Conservation (phyloP, 805 yeast genomes). For the Pichia phayaonensis region DNA sequence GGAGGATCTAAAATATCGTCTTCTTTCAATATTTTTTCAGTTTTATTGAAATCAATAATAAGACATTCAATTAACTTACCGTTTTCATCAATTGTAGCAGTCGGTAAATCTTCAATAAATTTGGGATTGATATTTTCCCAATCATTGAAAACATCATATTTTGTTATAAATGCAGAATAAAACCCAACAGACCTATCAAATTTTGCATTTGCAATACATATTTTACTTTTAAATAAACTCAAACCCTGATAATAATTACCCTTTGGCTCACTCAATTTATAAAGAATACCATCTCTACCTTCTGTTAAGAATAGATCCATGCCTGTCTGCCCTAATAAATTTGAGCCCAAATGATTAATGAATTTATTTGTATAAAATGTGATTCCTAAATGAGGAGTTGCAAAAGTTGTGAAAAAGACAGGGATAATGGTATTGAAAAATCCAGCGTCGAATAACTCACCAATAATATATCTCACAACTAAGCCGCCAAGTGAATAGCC, state of each 20-base stretch:
- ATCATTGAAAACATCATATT: conserved; percentile 61
- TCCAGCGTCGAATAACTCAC: conserved; percentile 40
- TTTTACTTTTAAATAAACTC: conserved; percentile 44
- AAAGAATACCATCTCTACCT: conserved; percentile 40
- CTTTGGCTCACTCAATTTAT: conserved; percentile 45
- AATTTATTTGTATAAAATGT: conserved; percentile 36
- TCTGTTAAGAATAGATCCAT: conserved; percentile 54
- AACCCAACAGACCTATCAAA: conserved; percentile 87
- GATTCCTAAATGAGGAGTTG: conserved; percentile 70
- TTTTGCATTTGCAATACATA: conserved; percentile 63
- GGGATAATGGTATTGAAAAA: conserved; percentile 58
- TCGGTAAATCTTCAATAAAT: conserved; percentile 40
- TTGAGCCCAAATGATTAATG: conserved; percentile 47
- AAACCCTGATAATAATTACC: conserved; percentile 49
- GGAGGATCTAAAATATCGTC: not conserved
- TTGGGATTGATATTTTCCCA: conserved; percentile 41
- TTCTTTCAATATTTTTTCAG: conserved; percentile 14
- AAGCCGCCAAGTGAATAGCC: conserved; percentile 92
- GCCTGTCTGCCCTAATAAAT: conserved; percentile 61
- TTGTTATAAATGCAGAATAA: conserved; percentile 71
- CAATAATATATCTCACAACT: conserved; percentile 66
- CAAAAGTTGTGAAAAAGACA: conserved; percentile 55
- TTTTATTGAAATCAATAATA: conserved; percentile 42
- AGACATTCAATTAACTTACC: conserved; percentile 31
- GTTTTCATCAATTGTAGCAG: conserved; percentile 30